Percentiles rank a stretch among this genome's conserved stretches.
Evolutionary conservation across 441 rosid species (phyloP).

Genomic region (Brassica balearica): DNA sequence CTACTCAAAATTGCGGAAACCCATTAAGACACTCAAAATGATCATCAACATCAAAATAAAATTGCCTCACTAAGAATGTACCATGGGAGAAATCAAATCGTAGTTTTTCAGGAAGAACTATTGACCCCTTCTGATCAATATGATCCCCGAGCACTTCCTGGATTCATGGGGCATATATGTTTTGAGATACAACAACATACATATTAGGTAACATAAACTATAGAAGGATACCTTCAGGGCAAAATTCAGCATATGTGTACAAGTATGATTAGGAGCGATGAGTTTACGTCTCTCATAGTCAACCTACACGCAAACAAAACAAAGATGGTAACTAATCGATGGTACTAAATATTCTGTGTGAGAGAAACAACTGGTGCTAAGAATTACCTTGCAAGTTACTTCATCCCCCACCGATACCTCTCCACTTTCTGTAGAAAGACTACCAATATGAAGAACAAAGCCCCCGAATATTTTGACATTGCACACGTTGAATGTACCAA

Average conservation of each 20-base stretch:
- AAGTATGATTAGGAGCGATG: conserved; percentile 52
- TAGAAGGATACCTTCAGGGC: conserved; percentile 79
- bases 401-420: conserved; percentile 69
- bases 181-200: neutral
- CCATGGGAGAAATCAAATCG: conserved; percentile 98
- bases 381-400: conserved; percentile 79
- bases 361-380: conserved; percentile 1
- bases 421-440: conserved; percentile 52
- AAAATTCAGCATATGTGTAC: conserved; percentile 96
- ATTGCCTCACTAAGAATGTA: conserved; percentile 46
- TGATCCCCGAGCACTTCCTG: conserved; percentile 98
- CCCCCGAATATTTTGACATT: conserved; percentile 94
- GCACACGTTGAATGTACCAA: conserved; percentile 78
- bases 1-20: conserved; percentile 47
- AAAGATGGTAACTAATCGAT: neutral
- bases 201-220: neutral
- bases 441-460: conserved; percentile 90
- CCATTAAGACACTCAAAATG: conserved; percentile 26
- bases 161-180: conserved; percentile 28
- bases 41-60: conserved; percentile 32
- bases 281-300: conserved; percentile 83
- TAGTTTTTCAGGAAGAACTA: conserved; percentile 94
- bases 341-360: neutral
- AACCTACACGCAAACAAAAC: conserved; percentile 56
- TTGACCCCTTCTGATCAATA: conserved; percentile 98